Percentiles rank a stretch among this genome's conserved stretches.
Conservation (phyloP, 1,284 basidiomycete species). For the Marasmius oreades region DNA sequence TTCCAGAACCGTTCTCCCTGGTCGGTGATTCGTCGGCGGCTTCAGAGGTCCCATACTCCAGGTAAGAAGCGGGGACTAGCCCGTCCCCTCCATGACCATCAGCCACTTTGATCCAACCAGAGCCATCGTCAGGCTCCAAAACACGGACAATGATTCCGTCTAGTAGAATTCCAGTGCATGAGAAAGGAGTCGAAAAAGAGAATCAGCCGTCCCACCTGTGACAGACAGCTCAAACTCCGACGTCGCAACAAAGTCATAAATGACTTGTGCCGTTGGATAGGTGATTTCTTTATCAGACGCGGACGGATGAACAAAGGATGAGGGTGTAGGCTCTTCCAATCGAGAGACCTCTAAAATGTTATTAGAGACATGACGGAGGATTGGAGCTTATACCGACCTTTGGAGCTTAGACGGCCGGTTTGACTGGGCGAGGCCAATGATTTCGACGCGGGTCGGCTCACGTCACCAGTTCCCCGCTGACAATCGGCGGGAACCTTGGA, state of each 20-base stretch:
- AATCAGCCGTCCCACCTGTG: constrained; percentile 42
- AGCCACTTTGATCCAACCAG: constrained; percentile 81
- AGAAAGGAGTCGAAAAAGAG: constrained; percentile 1
- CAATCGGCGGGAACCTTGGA: constrained; percentile 75
- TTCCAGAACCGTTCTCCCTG: constrained; percentile 31
- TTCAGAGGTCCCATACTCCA: constrained; percentile 39
- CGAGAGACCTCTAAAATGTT: background rate
- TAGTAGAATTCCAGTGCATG: constrained; percentile 20
- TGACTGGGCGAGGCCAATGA: background rate
- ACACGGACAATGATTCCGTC: constrained; percentile 61
- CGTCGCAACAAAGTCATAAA: constrained; percentile 68
- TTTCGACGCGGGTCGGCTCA: constrained; percentile 4
- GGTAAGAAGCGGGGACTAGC: constrained; percentile 76
- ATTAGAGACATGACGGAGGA: background rate
- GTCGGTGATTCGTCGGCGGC: constrained; percentile 16
- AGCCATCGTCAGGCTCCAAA: constrained; percentile 75
- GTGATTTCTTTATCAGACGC: constrained; percentile 36
- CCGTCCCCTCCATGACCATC: constrained; percentile 57
- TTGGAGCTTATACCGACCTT: constrained; percentile 4
- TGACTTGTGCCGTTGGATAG: constrained; percentile 50
- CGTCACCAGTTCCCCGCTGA: constrained; percentile 18
- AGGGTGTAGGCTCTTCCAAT: constrained; percentile 41
- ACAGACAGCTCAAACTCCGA: constrained; percentile 74
- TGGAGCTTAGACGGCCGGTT: constrained; percentile 7
- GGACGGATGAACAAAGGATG: constrained; percentile 47